Evolutionary conservation across 1,284 basidiomycete species (phyloP), one percentile per base, ranked within the genome.

Genomic region (Phellinidium pouzarii): DNA sequence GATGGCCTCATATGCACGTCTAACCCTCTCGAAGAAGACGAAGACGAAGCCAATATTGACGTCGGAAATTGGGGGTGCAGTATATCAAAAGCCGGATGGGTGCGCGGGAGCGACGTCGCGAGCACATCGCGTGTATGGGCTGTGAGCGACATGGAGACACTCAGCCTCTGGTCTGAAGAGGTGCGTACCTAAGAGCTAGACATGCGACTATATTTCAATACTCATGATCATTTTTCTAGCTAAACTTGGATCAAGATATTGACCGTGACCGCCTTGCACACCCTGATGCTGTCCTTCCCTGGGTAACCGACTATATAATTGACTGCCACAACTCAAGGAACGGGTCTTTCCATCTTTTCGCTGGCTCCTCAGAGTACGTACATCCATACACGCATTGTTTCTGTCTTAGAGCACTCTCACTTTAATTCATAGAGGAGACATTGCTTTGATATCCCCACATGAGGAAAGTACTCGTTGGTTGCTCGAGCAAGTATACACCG

Each of bases 141-240:
- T 19, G 73, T 76, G 2, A 89, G 85, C 57, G 88, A 91, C 65
- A 91, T 91, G 87, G 87, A 91, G 64, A 90, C 87, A 0, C 84
- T 89, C 60, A 83, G 84, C 58, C 72, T 77, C 19, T 91, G 87
- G 88, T 78, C 79, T 9, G 66, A 67, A 36, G 84, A 91, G 69
- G 87, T 84, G 67, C 58, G 14, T 29, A 20, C 37, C 49, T 48
- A 50, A 17, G 7, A 19, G 22, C 31, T 47, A 53, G n/a, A 22
- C 37, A 23, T 9, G 26, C 48, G n/a, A 27, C 19, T 34, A 9
- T 3, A 12, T 8, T 41, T 19, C 8, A 4, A 29, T 14, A 53
- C 12, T 41, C 48, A 23, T 54, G 27, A 52, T 9, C 27, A 23
- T 25, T 49, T 42, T 37, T 45, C 38, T n/a, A 84, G 82, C 69